Conservation (phyloP, 768 basidiomycete species). For the Cyathus striatus region DNA sequence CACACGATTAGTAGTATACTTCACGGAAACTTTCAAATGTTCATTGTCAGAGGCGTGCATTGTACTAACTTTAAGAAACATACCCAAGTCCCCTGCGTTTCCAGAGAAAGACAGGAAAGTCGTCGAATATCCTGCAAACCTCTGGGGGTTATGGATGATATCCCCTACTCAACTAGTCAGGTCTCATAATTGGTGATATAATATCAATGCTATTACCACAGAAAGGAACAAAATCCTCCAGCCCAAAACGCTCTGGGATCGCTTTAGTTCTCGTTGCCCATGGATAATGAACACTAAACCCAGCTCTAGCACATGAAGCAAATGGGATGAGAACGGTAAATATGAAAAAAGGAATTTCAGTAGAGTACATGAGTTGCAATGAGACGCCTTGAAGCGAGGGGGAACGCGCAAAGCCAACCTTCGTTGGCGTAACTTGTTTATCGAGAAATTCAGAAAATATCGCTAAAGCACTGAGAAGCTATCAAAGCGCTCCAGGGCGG, state of each 20-base stretch:
- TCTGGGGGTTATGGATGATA: constrained; percentile 5
- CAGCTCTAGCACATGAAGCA: not conserved
- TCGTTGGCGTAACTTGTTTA: too few species aligned
- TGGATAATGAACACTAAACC: not conserved
- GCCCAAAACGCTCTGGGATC: not conserved
- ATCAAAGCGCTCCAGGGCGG: too few species aligned
- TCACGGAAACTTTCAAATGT: constrained; percentile 2
- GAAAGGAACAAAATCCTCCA: constrained; percentile 4
- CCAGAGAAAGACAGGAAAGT: constrained; percentile 8
- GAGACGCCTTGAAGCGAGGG: too few species aligned
- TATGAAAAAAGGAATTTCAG: not conserved
- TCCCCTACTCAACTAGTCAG: not conserved
- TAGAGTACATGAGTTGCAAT: not conserved
- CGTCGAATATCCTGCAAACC: constrained; percentile 2
- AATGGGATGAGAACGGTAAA: not conserved
- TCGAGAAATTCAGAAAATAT: too few species aligned
- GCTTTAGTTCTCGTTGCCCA: not conserved
- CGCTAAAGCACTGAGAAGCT: too few species aligned
- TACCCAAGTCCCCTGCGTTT: constrained; percentile 7
- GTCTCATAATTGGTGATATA: not conserved
- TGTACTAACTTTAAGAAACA: not conserved
- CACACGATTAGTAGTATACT: constrained; percentile 3
- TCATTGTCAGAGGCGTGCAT: not conserved
- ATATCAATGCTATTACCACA: constrained; percentile 2
- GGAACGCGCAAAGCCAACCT: too few species aligned